These are phyloP conservation scores for Yarrowia osloensis DNA, from an alignment of 805 yeast species.

Conservation along the genomic window DNA sequence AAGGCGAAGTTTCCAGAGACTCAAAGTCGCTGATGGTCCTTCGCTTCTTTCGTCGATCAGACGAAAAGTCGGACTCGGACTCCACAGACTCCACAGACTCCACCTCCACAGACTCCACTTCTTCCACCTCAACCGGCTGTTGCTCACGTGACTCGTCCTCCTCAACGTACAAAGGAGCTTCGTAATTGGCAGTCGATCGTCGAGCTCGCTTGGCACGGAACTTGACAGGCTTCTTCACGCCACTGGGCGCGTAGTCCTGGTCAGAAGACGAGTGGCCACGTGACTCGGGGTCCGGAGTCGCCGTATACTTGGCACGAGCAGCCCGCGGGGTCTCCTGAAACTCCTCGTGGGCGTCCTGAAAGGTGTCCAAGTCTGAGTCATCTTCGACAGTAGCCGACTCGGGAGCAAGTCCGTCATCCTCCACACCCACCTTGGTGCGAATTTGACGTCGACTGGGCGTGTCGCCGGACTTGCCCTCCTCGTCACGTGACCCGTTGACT, in stretches of 20 bases:
- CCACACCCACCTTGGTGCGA: too few species aligned
- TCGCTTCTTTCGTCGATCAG: background rate
- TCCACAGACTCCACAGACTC: too few species aligned
- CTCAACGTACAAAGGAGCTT: background rate
- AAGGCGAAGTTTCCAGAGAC: background rate
- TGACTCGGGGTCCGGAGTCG: background rate
- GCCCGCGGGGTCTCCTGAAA: background rate
- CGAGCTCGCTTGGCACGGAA: background rate
- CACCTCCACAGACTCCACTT: too few species aligned
- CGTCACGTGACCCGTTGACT: too few species aligned
- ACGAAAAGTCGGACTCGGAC: too few species aligned
- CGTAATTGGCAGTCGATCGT: background rate
- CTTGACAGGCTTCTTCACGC: background rate
- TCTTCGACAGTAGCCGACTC: background rate
- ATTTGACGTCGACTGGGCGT: too few species aligned
- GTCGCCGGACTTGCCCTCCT: too few species aligned
- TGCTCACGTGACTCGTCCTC: background rate
- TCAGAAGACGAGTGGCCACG: background rate
- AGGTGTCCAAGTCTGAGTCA: background rate
- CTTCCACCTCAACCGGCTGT: too few species aligned
- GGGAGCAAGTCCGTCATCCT: too few species aligned
- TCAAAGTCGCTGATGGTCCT: background rate
- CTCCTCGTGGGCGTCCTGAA: conserved; percentile 10
- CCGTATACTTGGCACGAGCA: background rate
- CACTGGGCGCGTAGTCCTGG: conserved; percentile 1